Evolutionary conservation across 495 filamentous ascomycete species (phyloP).

Genomic region (Podospora sp.): DNA sequence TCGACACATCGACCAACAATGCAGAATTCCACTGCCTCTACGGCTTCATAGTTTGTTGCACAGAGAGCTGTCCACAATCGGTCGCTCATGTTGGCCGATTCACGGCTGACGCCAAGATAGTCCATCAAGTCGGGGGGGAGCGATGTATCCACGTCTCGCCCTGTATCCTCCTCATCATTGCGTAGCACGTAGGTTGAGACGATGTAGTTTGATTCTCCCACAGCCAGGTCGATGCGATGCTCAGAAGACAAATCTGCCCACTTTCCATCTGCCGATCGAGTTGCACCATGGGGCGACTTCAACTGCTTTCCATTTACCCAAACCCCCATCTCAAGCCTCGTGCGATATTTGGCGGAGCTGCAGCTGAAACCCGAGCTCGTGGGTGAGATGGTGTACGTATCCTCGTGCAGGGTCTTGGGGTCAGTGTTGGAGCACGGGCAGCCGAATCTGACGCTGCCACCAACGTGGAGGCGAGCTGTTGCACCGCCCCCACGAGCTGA

Average conservation of each 20-base stretch:
- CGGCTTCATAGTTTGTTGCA: slow-evolving; percentile 23
- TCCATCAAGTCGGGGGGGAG: slow-evolving; percentile 16
- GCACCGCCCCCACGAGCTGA: background rate
- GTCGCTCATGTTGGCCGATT: slow-evolving; percentile 22
- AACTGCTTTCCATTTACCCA: slow-evolving; percentile 8
- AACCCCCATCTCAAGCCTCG: slow-evolving; percentile 15
- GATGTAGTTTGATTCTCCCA: slow-evolving; percentile 13
- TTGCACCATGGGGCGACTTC: background rate
- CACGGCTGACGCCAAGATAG: slow-evolving; percentile 20
- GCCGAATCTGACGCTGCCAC: slow-evolving; percentile 19
- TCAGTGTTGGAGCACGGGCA: slow-evolving; percentile 21
- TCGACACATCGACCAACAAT: slow-evolving; percentile 24
- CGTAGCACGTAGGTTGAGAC: slow-evolving; percentile 21
- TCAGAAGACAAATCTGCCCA: slow-evolving; percentile 24
- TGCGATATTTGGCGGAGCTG: slow-evolving; percentile 14
- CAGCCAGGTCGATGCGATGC: slow-evolving; percentile 4
- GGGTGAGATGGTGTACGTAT: slow-evolving; percentile 5
- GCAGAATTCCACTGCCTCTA: slow-evolving; percentile 27
- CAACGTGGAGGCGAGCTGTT: slow-evolving; percentile 14
- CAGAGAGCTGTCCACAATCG: slow-evolving; percentile 23
- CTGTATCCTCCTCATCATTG: slow-evolving; percentile 3
- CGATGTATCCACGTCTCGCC: background rate
- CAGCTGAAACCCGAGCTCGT: background rate
- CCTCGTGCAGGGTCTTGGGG: background rate
- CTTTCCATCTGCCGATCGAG: background rate